These are phyloP conservation scores for Fistulifera pelliculosa DNA, from an alignment of 108 stramenopile species.

Conservation along the genomic window DNA sequence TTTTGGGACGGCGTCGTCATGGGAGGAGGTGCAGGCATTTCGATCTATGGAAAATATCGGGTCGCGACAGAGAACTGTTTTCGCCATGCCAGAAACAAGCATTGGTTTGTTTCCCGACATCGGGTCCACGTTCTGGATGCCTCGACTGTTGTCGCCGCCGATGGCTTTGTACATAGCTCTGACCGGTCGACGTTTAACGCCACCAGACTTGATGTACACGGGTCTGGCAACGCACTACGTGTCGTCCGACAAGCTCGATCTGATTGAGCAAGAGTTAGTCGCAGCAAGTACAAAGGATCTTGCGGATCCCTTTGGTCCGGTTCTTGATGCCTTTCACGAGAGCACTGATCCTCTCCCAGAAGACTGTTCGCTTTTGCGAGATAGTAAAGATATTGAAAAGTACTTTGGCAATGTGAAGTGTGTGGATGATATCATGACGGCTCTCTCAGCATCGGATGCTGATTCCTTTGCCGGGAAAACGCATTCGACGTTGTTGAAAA, in stretches of 20 bases:
- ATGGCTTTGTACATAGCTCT: conserved; percentile 87
- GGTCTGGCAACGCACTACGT: conserved; percentile 95
- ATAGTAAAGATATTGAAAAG: not conserved
- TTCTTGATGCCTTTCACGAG: conserved; percentile 19
- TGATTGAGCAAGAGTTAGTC: conserved; percentile 21
- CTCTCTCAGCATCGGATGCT: conserved; percentile 41
- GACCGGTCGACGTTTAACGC: conserved; percentile 79
- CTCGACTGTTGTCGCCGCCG: conserved; percentile 59
- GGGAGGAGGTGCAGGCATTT: conserved; percentile 97
- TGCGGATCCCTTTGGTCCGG: conserved; percentile 9
- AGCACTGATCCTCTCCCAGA: not conserved
- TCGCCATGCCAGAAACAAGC: conserved; percentile 97
- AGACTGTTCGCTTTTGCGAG: too few species aligned
- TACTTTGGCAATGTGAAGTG: conserved; percentile 6
- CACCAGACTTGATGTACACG: conserved; percentile 74
- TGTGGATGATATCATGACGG: conserved; percentile 22
- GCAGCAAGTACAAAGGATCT: conserved; percentile 7
- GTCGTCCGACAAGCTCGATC: conserved; percentile 47
- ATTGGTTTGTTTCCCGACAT: conserved; percentile 98
- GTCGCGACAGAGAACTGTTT: conserved; percentile 87
- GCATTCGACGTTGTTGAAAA: conserved; percentile 42
- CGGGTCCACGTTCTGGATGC: conserved; percentile 85
- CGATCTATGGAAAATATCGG: conserved; percentile 86
- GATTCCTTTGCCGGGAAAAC: conserved; percentile 54
- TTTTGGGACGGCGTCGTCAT: conserved; percentile 98